A percentile compares a stretch with the other conserved stretches of the same genome.
Evolutionary conservation across 176 grass and related monocot species (phyloP).

Genomic region (Rhynchospora pubera): DNA sequence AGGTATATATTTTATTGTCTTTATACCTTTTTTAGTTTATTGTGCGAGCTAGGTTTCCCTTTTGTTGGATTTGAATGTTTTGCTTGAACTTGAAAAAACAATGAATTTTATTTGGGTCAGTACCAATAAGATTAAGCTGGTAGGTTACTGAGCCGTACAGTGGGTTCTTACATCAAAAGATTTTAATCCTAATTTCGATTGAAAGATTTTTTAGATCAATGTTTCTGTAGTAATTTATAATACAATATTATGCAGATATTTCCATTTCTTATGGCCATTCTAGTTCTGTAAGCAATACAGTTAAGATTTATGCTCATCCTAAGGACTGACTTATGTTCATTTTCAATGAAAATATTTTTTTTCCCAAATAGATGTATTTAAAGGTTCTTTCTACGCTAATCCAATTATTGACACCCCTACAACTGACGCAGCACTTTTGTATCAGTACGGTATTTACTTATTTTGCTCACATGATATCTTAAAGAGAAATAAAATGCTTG

Average conservation of each 20-base stretch:
- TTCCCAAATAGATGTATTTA: conserved; percentile 58
- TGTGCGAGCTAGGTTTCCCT: background rate
- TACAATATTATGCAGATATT: background rate
- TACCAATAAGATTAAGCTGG: background rate
- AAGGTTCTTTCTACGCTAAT: conserved; percentile 96
- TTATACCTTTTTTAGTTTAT: background rate
- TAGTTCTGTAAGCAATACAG: background rate
- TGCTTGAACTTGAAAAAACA: conserved; percentile 2
- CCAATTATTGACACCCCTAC: conserved; percentile 76
- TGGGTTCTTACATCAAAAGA: background rate
- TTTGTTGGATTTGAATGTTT: background rate
- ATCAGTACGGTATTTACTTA: conserved; percentile 40
- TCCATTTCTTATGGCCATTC: background rate
- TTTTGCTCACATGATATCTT: conserved; percentile 2
- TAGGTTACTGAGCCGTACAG: background rate
- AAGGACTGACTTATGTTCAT: conserved; percentile 10
- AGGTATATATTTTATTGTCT: conserved; percentile 30
- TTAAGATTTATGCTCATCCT: background rate
- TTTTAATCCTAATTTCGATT: background rate
- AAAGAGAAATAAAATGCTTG: conserved; percentile 5
- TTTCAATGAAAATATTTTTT: conserved; percentile 13
- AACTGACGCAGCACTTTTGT: conserved; percentile 43
- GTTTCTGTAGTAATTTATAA: background rate
- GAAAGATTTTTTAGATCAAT: background rate
- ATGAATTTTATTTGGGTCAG: background rate